Conservation (phyloP, 495 filamentous ascomycete species). For the Neurospora tetraspora region DNA sequence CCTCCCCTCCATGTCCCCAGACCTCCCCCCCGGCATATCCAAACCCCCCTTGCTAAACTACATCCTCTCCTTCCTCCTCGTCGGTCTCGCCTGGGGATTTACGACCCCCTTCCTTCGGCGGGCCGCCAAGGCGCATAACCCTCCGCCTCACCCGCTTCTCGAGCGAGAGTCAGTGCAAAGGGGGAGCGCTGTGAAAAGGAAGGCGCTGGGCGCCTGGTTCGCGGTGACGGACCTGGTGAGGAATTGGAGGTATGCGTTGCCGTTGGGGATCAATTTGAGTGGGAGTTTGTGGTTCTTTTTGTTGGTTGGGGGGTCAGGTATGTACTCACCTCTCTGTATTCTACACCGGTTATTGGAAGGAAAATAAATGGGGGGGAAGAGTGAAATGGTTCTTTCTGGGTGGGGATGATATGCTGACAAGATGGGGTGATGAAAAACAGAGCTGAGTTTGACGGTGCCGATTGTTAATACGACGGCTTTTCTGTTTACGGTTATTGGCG, state of each 20-base stretch:
- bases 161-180: conserved; percentile 24
- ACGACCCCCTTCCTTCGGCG: conserved; percentile 67
- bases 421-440: conserved; percentile 28
- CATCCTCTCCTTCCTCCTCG: conserved; percentile 79
- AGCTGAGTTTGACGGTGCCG: conserved; percentile 86
- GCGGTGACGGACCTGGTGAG: conserved; percentile 68
- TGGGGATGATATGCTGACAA: neutral
- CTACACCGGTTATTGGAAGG: neutral
- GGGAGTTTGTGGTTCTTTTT: conserved; percentile 97
- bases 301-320: conserved; percentile 58
- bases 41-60: conserved; percentile 58
- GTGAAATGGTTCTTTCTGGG: too few relatives aligned
- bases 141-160: conserved; percentile 41
- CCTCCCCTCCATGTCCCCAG: neutral
- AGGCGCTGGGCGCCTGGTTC: conserved; percentile 49
- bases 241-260: conserved; percentile 75
- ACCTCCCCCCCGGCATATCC: conserved; percentile 11
- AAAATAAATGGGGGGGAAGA: neutral
- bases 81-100: conserved; percentile 77
- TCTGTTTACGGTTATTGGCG: conserved; percentile 85
- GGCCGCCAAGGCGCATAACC: conserved; percentile 50
- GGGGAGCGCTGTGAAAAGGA: conserved; percentile 45
- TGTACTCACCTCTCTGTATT: neutral
- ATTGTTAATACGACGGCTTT: conserved; percentile 93
- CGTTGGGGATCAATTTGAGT: conserved; percentile 80